Percentiles rank a stretch among this genome's conserved stretches.
These are phyloP conservation scores for Candida koratica DNA, from an alignment of 805 yeast genomes.

Conservation along the genomic window DNA sequence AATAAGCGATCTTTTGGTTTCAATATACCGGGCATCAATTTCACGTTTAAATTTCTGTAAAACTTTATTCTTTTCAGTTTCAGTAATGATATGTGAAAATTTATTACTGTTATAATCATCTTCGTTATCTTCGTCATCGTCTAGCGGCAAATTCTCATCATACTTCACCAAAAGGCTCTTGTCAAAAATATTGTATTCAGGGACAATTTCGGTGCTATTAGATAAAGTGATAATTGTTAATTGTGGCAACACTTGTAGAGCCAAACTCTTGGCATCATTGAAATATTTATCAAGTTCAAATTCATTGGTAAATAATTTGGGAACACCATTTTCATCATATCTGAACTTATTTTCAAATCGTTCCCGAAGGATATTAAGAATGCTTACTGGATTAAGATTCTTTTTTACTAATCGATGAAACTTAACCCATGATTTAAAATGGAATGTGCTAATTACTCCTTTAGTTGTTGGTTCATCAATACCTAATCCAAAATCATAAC, in stretches of 20 bases:
- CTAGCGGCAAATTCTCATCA: slow-evolving; percentile 21
- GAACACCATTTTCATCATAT: slow-evolving; percentile 78
- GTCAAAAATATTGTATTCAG: slow-evolving; percentile 48
- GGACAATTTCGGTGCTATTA: slow-evolving; percentile 54
- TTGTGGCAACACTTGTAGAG: slow-evolving; percentile 57
- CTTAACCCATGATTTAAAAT: slow-evolving; percentile 59
- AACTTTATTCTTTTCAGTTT: slow-evolving; percentile 54
- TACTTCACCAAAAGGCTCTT: slow-evolving; percentile 19
- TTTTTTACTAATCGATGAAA: slow-evolving; percentile 59
- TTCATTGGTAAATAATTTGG: slow-evolving; percentile 73
- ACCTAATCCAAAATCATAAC: slow-evolving; percentile 65
- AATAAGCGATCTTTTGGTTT: slow-evolving; percentile 82
- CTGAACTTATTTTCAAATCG: slow-evolving; percentile 79
- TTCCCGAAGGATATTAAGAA: slow-evolving; percentile 65
- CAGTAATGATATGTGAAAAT: slow-evolving; percentile 57
- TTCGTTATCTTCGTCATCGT: slow-evolving; percentile 24
- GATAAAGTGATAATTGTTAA: slow-evolving; percentile 52
- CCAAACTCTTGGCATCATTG: slow-evolving; percentile 52
- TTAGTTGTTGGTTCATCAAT: slow-evolving; percentile 41
- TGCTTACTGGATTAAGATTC: slow-evolving; percentile 60
- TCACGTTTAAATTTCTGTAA: slow-evolving; percentile 62
- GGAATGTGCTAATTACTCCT: slow-evolving; percentile 40
- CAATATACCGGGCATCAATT: slow-evolving; percentile 75
- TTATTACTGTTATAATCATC: slow-evolving; percentile 28
- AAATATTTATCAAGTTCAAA: slow-evolving; percentile 68